Base-by-base conservation (phyloP, 2,329 filamentous ascomycete species). In the Allantophomopsis cytisporea region DNA sequence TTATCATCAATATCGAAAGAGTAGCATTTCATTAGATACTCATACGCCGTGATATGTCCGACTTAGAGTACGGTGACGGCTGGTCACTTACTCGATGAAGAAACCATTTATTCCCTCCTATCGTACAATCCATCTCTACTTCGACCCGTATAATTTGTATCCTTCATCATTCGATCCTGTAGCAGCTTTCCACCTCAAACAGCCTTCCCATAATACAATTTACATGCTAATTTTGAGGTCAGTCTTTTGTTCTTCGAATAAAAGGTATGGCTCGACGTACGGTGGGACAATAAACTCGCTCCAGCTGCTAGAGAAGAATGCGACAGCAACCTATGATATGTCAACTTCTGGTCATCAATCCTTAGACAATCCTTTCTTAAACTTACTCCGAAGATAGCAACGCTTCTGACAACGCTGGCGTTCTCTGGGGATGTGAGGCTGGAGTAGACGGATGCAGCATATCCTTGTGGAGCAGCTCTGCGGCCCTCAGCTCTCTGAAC, bases 321-420 rank as follows among this genome's bases (percentile, higher is more conserved):
- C 69, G 39, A 83, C 69, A 34, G 76, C 76, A 48, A 64, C 71
- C 76, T 82, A 42, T 42, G 23, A 12, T 2, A 40, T 12, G 13
- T 13, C n/a, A 28, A 8, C 14, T 31, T 11, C 28, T 37, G 15
- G 13, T 23, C 14, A 32, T 18, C 7, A 16, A 4, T n/a, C 16
- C 21, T 36, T 7, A 30, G 30, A 30, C 18, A 37, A 17, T 35
- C 14, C n/a, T 13, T 31, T 20, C 21, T 7, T 31, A 31, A n/a
- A 43, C 77, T 56, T 68, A 83, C 78, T 41, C 76, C 77, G 54
- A 83, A 83, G 50, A 82, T 58, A 46, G 73, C 66, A 48, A 83
- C 62, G 54, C 78, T 82, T 51, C 74, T 70, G 43, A 83, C 78
- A 41, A 83, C 71, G 41, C 76, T 71, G 37, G 75, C 69, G 60